phyloP scores from a whole-genome alignment of 2,329 filamentous ascomycete genomes.

The Aspergillus pseudoglaucus region DNA sequence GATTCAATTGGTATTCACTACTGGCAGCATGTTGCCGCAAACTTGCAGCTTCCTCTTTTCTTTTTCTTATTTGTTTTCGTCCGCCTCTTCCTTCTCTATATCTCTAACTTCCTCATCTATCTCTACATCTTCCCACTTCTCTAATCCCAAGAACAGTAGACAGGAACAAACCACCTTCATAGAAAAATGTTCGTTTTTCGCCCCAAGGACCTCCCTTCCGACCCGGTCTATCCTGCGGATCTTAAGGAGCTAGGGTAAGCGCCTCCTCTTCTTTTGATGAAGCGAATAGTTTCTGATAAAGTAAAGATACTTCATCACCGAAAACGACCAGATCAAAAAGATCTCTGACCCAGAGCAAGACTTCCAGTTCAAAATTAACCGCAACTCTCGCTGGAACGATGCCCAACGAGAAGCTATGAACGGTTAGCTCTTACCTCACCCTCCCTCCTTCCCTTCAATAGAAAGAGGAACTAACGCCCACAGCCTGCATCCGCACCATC shows the following conservation, averaged over 20 bases:
- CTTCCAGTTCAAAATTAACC: constrained; percentile 68
- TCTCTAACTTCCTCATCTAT: background rate
- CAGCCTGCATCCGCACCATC: constrained; percentile 52
- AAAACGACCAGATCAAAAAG: constrained; percentile 65
- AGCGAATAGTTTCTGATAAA: background rate
- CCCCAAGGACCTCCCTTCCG: constrained; percentile 61
- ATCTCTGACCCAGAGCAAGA: constrained; percentile 61
- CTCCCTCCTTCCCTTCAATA: background rate
- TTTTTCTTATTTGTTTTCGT: background rate
- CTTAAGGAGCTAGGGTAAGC: constrained; percentile 66
- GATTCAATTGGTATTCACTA: background rate
- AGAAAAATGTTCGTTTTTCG: constrained; percentile 67
- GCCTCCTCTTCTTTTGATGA: background rate
- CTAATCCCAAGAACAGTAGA: background rate
- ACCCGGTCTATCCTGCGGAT: constrained; percentile 59
- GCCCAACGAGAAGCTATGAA: constrained; percentile 70
- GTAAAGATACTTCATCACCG: constrained; percentile 69
- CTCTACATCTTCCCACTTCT: no score
- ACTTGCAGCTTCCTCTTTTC: constrained; percentile 1
- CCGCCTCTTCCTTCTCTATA: background rate
- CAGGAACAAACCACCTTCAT: background rate
- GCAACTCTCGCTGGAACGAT: constrained; percentile 70
- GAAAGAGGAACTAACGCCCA: background rate
- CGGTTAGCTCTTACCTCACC: constrained; percentile 41
- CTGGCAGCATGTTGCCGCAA: background rate